These are phyloP conservation scores for Verticillium albo-atrum DNA, from an alignment of 2,329 filamentous ascomycete species.

Conservation along the genomic window DNA sequence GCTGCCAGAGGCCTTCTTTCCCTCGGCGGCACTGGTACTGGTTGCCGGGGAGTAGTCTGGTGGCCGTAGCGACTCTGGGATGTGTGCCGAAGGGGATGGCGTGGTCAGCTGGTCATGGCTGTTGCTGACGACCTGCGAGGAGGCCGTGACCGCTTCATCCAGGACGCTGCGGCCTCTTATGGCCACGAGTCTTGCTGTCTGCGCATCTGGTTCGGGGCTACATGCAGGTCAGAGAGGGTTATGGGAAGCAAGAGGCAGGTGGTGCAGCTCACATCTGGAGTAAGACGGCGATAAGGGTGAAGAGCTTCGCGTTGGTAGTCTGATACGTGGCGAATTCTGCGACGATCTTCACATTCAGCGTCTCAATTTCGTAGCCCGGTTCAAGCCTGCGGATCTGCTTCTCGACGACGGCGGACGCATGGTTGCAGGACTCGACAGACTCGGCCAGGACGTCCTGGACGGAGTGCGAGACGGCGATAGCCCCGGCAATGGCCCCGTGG, in stretches of 20 bases:
- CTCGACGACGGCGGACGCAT: constrained; percentile 20
- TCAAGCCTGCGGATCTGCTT: constrained; percentile 29
- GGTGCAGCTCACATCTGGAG: constrained; percentile 10
- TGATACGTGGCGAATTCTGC: constrained; percentile 17
- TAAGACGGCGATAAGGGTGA: constrained; percentile 9
- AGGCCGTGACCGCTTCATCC: constrained; percentile 6
- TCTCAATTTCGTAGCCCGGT: constrained; percentile 13
- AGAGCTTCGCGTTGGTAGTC: constrained; percentile 17
- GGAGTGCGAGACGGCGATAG: constrained; percentile 18
- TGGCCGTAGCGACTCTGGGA: not conserved
- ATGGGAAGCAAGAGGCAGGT: no score
- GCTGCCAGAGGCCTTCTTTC: constrained; percentile 7
- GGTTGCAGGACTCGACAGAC: constrained; percentile 23
- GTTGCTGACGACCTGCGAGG: constrained; percentile 3
- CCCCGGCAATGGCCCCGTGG: constrained; percentile 17
- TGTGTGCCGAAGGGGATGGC: not conserved
- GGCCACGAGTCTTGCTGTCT: constrained; percentile 3
- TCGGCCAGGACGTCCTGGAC: constrained; percentile 22
- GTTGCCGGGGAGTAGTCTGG: not conserved
- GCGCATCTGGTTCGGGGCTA: constrained; percentile 6
- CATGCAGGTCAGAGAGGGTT: constrained; percentile 1
- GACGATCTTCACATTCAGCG: constrained; percentile 20
- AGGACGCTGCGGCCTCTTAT: constrained; percentile 4
- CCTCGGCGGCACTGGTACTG: no score
- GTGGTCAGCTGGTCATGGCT: no score